A percentile compares a stretch with the other conserved stretches of the same genome.
Evolutionary conservation across 441 rosid genomes (phyloP).

Genomic region (Daphne laureola): DNA sequence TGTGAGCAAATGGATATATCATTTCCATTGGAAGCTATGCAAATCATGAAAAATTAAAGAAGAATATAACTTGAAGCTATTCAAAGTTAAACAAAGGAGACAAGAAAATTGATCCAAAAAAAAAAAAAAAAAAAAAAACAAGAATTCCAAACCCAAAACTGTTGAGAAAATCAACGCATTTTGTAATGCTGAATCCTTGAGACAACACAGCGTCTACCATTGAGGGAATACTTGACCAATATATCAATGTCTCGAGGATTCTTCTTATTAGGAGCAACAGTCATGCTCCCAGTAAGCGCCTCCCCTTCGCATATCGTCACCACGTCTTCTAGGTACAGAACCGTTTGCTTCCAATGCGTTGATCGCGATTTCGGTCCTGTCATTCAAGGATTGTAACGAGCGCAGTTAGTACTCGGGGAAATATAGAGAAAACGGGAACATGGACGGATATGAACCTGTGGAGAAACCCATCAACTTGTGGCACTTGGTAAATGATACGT

Average conservation of each 20-base stretch:
- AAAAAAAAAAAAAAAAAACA: conserved; percentile 12
- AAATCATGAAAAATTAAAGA: too few relatives aligned
- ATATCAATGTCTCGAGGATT: conserved; percentile 94
- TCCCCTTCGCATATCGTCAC: conserved; percentile 90
- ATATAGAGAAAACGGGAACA: too few relatives aligned
- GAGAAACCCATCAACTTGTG: conserved; percentile 94
- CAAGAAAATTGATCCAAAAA: conserved; percentile 3
- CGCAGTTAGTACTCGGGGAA: too few relatives aligned
- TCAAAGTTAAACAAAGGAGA: too few relatives aligned
- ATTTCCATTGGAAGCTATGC: too few relatives aligned
- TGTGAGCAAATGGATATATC: too few relatives aligned
- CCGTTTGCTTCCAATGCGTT: conserved; percentile 98
- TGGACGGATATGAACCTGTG: conserved; percentile 45
- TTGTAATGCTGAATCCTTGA: conserved; percentile 72
- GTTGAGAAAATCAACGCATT: conserved; percentile 48
- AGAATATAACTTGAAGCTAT: too few relatives aligned
- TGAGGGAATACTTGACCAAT: conserved; percentile 61
- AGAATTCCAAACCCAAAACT: conserved; percentile 1
- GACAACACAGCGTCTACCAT: conserved; percentile 51
- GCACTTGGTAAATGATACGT: conserved; percentile 88
- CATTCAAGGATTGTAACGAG: conserved; percentile 5
- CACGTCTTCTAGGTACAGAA: conserved; percentile 86
- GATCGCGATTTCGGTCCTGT: conserved; percentile 65
- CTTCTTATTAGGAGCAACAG: conserved; percentile 78
- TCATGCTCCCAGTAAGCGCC: conserved; percentile 74